phyloP scores from a whole-genome alignment of 2,329 filamentous ascomycete species.

The Thyridium curvatum region DNA sequence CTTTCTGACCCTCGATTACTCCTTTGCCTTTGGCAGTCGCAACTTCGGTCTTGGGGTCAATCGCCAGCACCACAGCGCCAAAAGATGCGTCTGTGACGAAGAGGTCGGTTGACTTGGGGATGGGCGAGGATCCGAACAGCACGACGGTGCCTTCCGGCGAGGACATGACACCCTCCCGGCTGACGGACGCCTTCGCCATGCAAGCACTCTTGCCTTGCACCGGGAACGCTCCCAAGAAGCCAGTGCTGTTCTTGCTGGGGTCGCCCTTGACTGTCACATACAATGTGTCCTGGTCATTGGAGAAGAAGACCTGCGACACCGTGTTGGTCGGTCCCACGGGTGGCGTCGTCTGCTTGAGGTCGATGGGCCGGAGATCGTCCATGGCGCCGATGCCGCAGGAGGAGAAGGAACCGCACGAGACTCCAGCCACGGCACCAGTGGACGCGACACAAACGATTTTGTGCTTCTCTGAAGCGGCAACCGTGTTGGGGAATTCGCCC shows the following conservation, averaged over 20 bases:
- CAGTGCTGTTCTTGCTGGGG: constrained; percentile 44
- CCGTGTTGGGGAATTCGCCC: constrained; percentile 46
- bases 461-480: constrained; percentile 37
- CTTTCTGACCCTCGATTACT: constrained; percentile 41
- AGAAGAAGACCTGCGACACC: constrained; percentile 55
- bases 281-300: constrained; percentile 42
- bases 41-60: constrained; percentile 28
- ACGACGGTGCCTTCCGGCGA: constrained; percentile 48
- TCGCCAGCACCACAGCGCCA: constrained; percentile 41
- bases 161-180: constrained; percentile 22
- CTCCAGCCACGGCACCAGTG: constrained; percentile 34
- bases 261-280: constrained; percentile 57
- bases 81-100: constrained; percentile 55
- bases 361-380: constrained; percentile 39
- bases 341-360: constrained; percentile 49
- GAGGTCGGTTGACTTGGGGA: constrained; percentile 36
- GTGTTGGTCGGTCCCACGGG: constrained; percentile 52
- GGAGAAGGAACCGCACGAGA: constrained; percentile 36
- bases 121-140: constrained; percentile 43
- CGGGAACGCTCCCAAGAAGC: constrained; percentile 47
- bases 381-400: constrained; percentile 34
- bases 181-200: constrained; percentile 7
- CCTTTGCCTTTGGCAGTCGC: constrained; percentile 29
- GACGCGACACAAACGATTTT: constrained; percentile 39
- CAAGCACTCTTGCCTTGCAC: constrained; percentile 22